Conservation (phyloP, 78 protist species). For the Dictyostelium discoideum region dicty_2.7 NC_007091.3:895001-895500, state of each 20-base stretch:
- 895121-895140: conserved; percentile 2
- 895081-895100: background rate
- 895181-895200: background rate
- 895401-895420: background rate
- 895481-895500: conserved; percentile 4
- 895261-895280: conserved; percentile 18
- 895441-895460: no score
- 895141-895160: background rate
- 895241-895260: background rate
- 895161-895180: background rate
- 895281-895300: background rate
- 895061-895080: background rate
- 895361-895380: conserved; percentile 62
- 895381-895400: conserved; percentile 48
- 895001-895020: background rate
- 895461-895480: no score
- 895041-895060: background rate
- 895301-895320: background rate
- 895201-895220: background rate
- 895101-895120: background rate
- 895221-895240: background rate
- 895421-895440: background rate
- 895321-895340: background rate
- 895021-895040: background rate
- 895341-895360: conserved; percentile 8